Evolutionary conservation across 306 rosid species (phyloP).

Genomic region (Trichosanthes truncata): DNA sequence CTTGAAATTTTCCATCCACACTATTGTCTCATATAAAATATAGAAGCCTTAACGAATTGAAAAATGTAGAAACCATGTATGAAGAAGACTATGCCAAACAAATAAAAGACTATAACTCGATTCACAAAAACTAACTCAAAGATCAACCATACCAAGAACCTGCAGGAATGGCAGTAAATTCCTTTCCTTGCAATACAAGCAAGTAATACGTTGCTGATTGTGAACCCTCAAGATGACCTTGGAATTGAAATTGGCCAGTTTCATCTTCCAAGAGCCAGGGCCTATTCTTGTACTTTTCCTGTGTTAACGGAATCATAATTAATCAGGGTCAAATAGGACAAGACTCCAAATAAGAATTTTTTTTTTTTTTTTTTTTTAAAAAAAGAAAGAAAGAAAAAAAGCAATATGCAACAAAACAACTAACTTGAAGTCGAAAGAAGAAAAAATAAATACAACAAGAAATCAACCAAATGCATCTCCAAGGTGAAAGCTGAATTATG

Average conservation of each 20-base stretch:
- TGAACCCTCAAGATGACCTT: constrained; percentile 91
- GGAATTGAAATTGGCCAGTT: constrained; percentile 79
- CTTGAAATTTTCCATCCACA: neutral
- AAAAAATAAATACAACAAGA: neutral
- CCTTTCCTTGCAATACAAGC: constrained; percentile 75
- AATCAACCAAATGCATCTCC: neutral
- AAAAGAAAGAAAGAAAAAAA: neutral
- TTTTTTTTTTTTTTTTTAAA: too few species aligned
- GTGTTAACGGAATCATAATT: constrained; percentile 7
- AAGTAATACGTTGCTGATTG: constrained; percentile 89
- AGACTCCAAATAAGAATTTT: neutral
- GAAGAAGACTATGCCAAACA: neutral
- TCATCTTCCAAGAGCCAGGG: constrained; percentile 99
- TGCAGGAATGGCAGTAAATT: constrained; percentile 91
- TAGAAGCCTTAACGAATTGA: neutral
- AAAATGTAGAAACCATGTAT: neutral
- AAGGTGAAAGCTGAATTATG: neutral
- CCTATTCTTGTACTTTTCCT: constrained; percentile 93
- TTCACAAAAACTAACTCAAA: neutral
- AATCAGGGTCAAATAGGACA: neutral
- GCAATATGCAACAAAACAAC: neutral
- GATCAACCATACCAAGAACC: constrained; percentile 75
- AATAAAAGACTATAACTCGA: neutral
- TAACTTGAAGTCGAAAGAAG: neutral
- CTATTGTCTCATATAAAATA: neutral